A percentile compares a stretch with the other conserved stretches of the same genome.
These are phyloP conservation scores for Dioscorea alata DNA, from an alignment of 106 monocot species.

Conservation along the genomic window DNA sequence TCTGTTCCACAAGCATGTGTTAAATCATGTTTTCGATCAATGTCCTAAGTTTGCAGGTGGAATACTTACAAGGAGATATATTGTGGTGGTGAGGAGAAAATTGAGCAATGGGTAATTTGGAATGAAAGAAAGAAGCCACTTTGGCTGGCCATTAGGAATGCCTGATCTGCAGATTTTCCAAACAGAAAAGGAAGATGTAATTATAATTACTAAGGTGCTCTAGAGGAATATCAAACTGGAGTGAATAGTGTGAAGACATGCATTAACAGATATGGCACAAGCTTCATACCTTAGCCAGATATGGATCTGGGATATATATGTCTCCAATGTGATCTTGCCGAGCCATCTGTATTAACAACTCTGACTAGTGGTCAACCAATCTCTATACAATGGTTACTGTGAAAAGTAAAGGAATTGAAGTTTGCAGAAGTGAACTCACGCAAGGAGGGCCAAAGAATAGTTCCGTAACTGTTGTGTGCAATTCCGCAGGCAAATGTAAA, in stretches of 20 bases:
- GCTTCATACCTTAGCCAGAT: conserved; percentile 69
- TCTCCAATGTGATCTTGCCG: conserved; percentile 83
- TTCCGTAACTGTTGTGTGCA: conserved; percentile 25
- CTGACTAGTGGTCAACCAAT: background rate
- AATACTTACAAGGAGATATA: conserved; percentile 64
- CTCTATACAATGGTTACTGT: background rate
- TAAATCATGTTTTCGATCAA: background rate
- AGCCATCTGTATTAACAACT: conserved; percentile 48
- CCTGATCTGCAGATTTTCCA: conserved; percentile 40
- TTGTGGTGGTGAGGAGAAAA: conserved; percentile 59
- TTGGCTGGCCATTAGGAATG: conserved; percentile 86
- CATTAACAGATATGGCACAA: background rate
- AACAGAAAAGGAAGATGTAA: background rate
- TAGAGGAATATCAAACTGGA: too few species aligned
- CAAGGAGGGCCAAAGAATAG: conserved; percentile 25
- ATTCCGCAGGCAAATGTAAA: conserved; percentile 30
- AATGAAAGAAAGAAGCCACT: conserved; percentile 86
- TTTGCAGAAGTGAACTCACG: conserved; percentile 6
- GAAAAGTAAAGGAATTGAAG: background rate
- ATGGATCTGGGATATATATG: conserved; percentile 87
- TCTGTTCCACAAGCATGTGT: conserved; percentile 12
- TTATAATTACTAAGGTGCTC: too few species aligned
- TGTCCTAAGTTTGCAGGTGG: background rate
- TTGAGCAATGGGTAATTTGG: conserved; percentile 88
- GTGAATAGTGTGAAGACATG: background rate